These are phyloP conservation scores for Asterochloris sp. DNA, from an alignment of 139 green algal species.

Conservation along the genomic window DNA sequence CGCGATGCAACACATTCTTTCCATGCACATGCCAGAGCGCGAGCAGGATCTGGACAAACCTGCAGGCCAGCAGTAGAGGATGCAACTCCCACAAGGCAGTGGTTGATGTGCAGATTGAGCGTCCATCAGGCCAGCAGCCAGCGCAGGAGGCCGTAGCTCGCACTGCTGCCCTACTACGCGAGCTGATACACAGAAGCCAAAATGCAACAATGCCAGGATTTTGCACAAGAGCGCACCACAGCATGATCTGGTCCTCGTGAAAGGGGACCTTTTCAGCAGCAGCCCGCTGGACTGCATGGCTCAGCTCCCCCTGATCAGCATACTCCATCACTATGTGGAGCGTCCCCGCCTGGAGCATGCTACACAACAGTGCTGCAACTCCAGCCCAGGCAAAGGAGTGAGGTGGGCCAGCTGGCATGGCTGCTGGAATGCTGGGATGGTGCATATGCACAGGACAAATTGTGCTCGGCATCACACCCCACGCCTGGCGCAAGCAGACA, in stretches of 20 bases:
- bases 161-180: neutral
- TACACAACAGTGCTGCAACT: neutral
- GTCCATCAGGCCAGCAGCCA: slow-evolving; percentile 57
- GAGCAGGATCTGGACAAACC: slow-evolving; percentile 80
- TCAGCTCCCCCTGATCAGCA: slow-evolving; percentile 46
- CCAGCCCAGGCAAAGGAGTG: slow-evolving; percentile 49
- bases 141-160: too few relatives aligned
- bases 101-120: slow-evolving; percentile 37
- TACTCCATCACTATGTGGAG: slow-evolving; percentile 75
- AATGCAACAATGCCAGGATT: slow-evolving; percentile 32
- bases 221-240: slow-evolving; percentile 29
- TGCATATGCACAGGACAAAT: too few relatives aligned
- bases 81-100: slow-evolving; percentile 49
- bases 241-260: slow-evolving; percentile 26
- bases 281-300: slow-evolving; percentile 35
- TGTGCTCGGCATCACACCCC: too few relatives aligned
- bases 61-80: slow-evolving; percentile 54
- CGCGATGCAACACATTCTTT: slow-evolving; percentile 52
- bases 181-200: slow-evolving; percentile 20
- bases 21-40: slow-evolving; percentile 84
- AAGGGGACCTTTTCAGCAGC: slow-evolving; percentile 33
- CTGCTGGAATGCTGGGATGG: too few relatives aligned
- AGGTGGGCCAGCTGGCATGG: too few relatives aligned
- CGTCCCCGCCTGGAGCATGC: slow-evolving; percentile 28
- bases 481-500: slow-evolving; percentile 48